A percentile compares a stretch with the other conserved stretches of the same genome.
These are phyloP conservation scores for Ampelomyces quisqualis DNA, from an alignment of 2,329 filamentous ascomycete genomes.

Conservation along the genomic window DNA sequence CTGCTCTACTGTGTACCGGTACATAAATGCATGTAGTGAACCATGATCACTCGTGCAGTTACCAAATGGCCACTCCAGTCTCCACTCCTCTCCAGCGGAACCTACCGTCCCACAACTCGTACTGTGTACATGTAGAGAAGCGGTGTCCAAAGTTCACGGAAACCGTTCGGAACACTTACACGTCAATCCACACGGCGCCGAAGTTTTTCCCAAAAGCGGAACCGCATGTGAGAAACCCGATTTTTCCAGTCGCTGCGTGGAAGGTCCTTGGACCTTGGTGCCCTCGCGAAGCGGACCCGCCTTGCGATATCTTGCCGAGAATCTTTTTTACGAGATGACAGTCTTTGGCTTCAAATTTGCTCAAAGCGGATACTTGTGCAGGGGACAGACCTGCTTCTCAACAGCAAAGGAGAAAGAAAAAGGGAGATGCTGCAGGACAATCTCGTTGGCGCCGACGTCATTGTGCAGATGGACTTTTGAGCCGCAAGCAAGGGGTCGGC, in stretches of 20 bases:
- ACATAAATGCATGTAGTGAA: too few relatives aligned
- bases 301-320: background rate
- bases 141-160: background rate
- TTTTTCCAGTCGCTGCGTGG: conserved; percentile 1
- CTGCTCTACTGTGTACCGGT: too few relatives aligned
- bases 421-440: background rate
- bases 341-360: background rate
- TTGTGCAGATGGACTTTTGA: background rate
- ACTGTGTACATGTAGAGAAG: too few relatives aligned
- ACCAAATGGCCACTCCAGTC: too few relatives aligned
- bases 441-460: too few relatives aligned
- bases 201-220: background rate
- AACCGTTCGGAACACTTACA: conserved; percentile 1
- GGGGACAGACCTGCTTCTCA: background rate
- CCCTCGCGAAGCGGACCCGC: background rate
- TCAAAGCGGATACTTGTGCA: background rate
- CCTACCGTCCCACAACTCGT: too few relatives aligned
- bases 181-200: conserved; percentile 2
- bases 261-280: conserved; percentile 3
- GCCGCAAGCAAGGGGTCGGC: background rate
- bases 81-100: too few relatives aligned
- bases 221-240: background rate
- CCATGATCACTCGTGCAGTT: too few relatives aligned
- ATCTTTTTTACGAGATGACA: background rate
- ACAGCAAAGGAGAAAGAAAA: background rate